Base-by-base conservation (phyloP, 208 protist genomes). In the Histomonas meleagridis region DNA sequence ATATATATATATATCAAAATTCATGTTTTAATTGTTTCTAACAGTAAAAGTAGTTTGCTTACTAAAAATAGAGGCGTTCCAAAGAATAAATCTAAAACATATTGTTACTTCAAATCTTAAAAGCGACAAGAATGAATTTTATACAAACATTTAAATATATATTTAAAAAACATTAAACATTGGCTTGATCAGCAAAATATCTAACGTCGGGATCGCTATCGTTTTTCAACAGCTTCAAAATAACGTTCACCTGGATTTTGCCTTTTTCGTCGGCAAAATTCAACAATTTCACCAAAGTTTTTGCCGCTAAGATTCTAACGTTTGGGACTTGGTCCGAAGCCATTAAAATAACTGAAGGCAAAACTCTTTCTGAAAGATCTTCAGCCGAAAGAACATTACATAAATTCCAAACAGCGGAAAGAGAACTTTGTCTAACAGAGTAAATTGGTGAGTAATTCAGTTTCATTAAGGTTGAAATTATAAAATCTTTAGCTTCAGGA, bases 281-380 rank as follows among this genome's bases (percentile, higher is more conserved):
- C 26, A 57, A 57, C 5, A 86, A 16, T 49, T 86, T 86, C 9
- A 38, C 26, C 16, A 86, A 48, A 51, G 35, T 40, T 55, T 86
- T 86, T 38, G 76, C 76, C 9, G n/a, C 23, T 38, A 86, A 86
- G 38, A 86, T 86, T 86, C 46, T 51, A 16, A 86, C 76, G 26
- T 86, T 86, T 7, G 46, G 40, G 16, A 86, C 32, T 86, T 32
- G 43, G 46, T 86, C 76, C 4, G 40, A 53, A 18, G 76, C 40
- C 76, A 86, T 86, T 4, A 86, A 49, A 55, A 86, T 51, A 5
- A 86, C 76, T 28, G 76, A 48, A n/a, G 76, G 76, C 0, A 86
- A 28, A 86, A 86, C 38, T 86, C 32, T 86, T 18, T 86, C 46
- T 1, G 76, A 40, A 10, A 46, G 51, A 0, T 51, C 76, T 16